These are phyloP conservation scores for Chlorella sp. DNA, from an alignment of 139 green algal species.

Conservation along the genomic window DNA sequence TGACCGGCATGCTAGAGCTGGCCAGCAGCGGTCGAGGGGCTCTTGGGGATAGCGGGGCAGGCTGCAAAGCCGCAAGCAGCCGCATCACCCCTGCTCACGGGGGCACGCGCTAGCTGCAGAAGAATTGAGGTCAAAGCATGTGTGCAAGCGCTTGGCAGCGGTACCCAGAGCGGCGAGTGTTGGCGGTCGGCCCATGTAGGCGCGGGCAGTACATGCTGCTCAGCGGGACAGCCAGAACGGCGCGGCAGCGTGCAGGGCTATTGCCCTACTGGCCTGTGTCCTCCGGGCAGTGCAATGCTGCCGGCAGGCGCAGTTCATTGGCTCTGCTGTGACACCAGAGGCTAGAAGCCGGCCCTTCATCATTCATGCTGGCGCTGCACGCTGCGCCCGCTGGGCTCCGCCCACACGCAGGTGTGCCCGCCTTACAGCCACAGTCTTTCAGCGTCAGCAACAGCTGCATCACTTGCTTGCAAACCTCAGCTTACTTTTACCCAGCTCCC, in stretches of 20 bases:
- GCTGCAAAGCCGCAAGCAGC: neutral
- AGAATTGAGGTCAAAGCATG: neutral
- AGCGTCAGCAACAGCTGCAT: too few relatives aligned
- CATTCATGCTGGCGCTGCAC: too few relatives aligned
- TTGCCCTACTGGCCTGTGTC: neutral
- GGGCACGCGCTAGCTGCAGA: neutral
- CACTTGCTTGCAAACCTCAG: too few relatives aligned
- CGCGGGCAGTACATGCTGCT: too few relatives aligned
- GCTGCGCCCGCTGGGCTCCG: too few relatives aligned
- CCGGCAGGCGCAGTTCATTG: neutral
- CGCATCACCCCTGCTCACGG: neutral
- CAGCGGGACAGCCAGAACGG: neutral
- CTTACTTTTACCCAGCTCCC: too few relatives aligned
- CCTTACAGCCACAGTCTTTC: too few relatives aligned
- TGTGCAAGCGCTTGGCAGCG: neutral
- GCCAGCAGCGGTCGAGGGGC: neutral
- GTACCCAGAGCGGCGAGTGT: too few relatives aligned
- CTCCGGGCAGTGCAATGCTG: neutral
- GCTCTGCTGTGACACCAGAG: neutral
- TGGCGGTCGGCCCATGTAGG: neutral
- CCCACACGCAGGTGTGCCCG: too few relatives aligned
- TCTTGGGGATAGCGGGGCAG: neutral
- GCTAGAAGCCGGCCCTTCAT: too few relatives aligned
- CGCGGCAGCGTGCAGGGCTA: neutral
- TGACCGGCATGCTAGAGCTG: neutral